Base-by-base conservation (phyloP, 2,329 filamentous ascomycete genomes). In the Cladosporium sp. region DNA sequence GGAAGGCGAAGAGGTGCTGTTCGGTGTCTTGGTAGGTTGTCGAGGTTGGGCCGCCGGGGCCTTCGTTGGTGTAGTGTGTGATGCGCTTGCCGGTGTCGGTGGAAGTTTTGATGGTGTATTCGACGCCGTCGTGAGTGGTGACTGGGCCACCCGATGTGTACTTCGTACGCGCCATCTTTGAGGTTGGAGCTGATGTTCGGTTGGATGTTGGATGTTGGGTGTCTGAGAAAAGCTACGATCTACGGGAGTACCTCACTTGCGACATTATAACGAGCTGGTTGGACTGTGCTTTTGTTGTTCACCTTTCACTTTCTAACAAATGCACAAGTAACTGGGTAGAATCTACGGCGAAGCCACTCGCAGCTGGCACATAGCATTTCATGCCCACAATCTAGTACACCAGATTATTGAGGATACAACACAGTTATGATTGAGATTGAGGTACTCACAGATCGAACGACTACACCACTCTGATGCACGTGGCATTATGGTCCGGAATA, bases 1-100 rank as follows among this genome's bases (percentile, higher is more conserved):
- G 26, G 51, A 54, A 54, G 18, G 51, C 51, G 56, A 58, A 43
- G 32, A 39, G 34, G 23, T 43, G 56, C 25, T 57, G 53, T 21
- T 57, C 53, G 28, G 53, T 21, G 32, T 58, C 30, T 43, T 26
- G 23, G 56, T 58, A 43, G 34, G 32, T 43, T 13, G 6, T 18
- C 21, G 51, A 54, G 11, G 51, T 28, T 21, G 51, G 51, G 18
- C 21, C 23, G 21, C 48, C 10, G 25, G 23, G 8, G 5, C 48
- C 48, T 26, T 51, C 23, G 25, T 26, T 25, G 48, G 23, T 26
- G 48, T 51, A 51, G 48, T 51, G 48, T 23, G 48, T 51, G 4
- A 26, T 11, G 13, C 21, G 25, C 48, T 23, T 51, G 48, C 48
- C 48, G 23, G 39, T 43, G 10, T 43, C 8, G 7, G 2, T 11